Evolutionary conservation across 2,329 filamentous ascomycete species (phyloP).

Genomic region (Monosporascus sp.): DNA sequence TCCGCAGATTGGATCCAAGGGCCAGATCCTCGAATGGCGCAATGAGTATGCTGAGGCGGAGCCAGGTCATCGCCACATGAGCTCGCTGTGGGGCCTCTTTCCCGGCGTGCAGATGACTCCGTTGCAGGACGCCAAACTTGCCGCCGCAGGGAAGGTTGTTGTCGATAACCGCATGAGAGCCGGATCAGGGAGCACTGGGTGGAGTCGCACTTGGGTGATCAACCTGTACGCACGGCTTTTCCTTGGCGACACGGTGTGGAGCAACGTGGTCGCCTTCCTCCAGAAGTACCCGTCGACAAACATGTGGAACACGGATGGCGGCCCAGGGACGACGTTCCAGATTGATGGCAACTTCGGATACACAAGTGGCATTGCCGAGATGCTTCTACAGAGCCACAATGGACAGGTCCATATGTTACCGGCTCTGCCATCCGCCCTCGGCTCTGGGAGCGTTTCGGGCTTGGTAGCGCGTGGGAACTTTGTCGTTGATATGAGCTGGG

Average conservation of each 20-base stretch:
- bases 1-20: constrained; percentile 11
- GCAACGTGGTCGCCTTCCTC: constrained; percentile 31
- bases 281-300: constrained; percentile 34
- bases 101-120: constrained; percentile 13
- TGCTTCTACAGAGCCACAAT: constrained; percentile 35
- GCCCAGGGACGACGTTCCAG: constrained; percentile 30
- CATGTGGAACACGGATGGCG: constrained; percentile 21
- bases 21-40: constrained; percentile 19
- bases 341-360: constrained; percentile 47
- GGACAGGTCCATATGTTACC: constrained; percentile 18
- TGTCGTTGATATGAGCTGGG: constrained; percentile 17
- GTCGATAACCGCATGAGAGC: constrained; percentile 10
- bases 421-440: constrained; percentile 17
- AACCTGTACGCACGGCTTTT: constrained; percentile 40
- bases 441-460: constrained; percentile 15
- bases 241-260: constrained; percentile 28
- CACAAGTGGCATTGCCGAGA: constrained; percentile 38
- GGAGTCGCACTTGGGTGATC: constrained; percentile 43
- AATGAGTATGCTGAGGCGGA: constrained; percentile 13
- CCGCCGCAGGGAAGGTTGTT: constrained; percentile 8
- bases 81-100: constrained; percentile 14
- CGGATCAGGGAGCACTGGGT: constrained; percentile 32
- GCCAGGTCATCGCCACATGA: constrained; percentile 15
- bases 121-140: constrained; percentile 4
- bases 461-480: constrained; percentile 17